These are phyloP conservation scores for Nakazawaea ambrosiae DNA, from an alignment of 805 yeast genomes.

Conservation along the genomic window DNA sequence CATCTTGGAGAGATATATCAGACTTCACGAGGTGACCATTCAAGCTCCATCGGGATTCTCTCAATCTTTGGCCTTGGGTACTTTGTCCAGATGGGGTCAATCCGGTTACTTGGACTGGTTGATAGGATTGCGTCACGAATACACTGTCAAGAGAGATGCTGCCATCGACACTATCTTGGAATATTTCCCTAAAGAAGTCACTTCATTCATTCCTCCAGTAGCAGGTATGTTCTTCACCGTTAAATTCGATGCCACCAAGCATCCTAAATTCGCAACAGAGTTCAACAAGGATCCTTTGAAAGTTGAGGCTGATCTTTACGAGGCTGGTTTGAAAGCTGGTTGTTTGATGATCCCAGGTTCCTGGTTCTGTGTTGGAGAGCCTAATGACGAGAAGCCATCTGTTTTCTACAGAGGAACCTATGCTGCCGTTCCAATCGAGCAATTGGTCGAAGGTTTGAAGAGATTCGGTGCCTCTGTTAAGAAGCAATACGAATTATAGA, in stretches of 20 bases:
- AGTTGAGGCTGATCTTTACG: constrained; percentile 60
- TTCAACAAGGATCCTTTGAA: constrained; percentile 50
- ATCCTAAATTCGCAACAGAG: constrained; percentile 63
- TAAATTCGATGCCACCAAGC: constrained; percentile 66
- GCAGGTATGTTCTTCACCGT: constrained; percentile 89
- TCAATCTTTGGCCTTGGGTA: constrained; percentile 60
- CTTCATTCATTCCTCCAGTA: constrained; percentile 49
- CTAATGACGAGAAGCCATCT: constrained; percentile 29
- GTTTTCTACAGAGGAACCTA: constrained; percentile 83
- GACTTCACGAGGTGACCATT: constrained; percentile 74
- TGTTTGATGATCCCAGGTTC: constrained; percentile 76
- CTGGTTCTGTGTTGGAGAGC: constrained; percentile 55
- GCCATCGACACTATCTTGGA: constrained; percentile 70
- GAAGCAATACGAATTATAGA: constrained; percentile 41
- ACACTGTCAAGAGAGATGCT: constrained; percentile 82
- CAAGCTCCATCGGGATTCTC: constrained; percentile 82
- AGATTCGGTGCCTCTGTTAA: constrained; percentile 61
- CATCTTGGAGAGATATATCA: constrained; percentile 57
- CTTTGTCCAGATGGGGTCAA: constrained; percentile 86
- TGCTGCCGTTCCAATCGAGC: constrained; percentile 74
- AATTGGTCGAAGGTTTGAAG: constrained; percentile 52
- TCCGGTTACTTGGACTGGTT: constrained; percentile 85
- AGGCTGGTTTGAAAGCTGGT: constrained; percentile 51
- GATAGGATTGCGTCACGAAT: constrained; percentile 71
- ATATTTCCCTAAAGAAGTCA: constrained; percentile 41